Base-by-base conservation (phyloP, 1,284 basidiomycete species). In the Cryptococcus depauperatus region DNA sequence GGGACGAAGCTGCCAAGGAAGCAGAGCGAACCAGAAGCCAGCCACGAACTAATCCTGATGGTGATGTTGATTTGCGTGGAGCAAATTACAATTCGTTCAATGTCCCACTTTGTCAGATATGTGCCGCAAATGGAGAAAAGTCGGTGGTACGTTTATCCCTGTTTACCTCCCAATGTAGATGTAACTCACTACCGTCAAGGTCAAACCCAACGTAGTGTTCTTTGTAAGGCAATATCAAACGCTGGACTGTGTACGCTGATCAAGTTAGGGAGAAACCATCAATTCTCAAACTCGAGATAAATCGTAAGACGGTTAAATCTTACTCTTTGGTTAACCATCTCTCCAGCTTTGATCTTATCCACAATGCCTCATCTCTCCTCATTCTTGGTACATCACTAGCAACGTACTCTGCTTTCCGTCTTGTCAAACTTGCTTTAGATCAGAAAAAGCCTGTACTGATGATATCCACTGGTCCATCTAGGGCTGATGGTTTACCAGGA, bases 341-440 rank as follows among this genome's bases (percentile, higher is more conserved):
- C n/a, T n/a, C n/a, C n/a, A n/a, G n/a, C n/a, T 81, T 79, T 56
- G 59, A 64, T 11, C 75, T 82, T 37, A 66, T 93, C 14, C 77
- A 82, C 50, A 56, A 69, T 3, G 74, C 79, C 6, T 82, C 84
- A 42, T 75, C 79, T 39, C 68, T 95, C 1, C 77, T 95, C 43
- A 72, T 92, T 35, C 70, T 93, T 30, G 90, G 91, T 26, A 90
- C 88, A 0, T 89, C 86, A 0, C 77, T 95, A 11, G 89, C 91
- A 2, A 95, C 91, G 0, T 93, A 85, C 68, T 90, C 86, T 7
- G 88, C 89, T 1, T 93, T 84, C 69, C 76, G 88, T 53, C 70
- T 93, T n/a, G 73, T 92, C 41, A 88, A 84, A 64, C 82, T 81
- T 54, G 87, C 90, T 1, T 63, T 84, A 9, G 79, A 86, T 46